Evolutionary conservation across 305 asterid genomes (phyloP).

Genomic region (Solanum chacoense): DNA sequence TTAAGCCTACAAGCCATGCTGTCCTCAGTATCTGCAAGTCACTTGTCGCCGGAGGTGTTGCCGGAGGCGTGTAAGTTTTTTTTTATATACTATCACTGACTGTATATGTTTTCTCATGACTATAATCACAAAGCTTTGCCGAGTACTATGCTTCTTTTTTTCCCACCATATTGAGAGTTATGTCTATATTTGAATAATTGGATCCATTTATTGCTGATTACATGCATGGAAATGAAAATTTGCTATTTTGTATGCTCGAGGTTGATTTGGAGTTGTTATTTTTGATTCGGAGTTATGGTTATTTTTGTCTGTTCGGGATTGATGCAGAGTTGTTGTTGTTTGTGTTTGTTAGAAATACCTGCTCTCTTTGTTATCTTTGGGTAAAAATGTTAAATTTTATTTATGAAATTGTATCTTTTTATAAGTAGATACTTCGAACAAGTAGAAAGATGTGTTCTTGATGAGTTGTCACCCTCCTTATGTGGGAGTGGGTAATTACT

Average conservation of each 20-base stretch:
- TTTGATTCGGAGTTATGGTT: not conserved
- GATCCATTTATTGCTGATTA: not conserved
- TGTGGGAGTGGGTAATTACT: not conserved
- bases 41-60: constrained; percentile 81
- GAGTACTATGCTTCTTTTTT: not conserved
- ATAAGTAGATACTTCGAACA: not conserved
- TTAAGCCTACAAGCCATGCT: constrained; percentile 56
- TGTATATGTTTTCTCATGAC: not conserved
- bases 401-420: not conserved
- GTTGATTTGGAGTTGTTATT: not conserved
- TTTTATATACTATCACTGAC: not conserved
- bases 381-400: not conserved
- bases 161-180: not conserved
- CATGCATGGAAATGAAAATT: not conserved
- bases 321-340: not conserved
- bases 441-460: not conserved
- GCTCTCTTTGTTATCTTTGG: not conserved
- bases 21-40: constrained; percentile 72
- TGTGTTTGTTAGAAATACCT: not conserved
- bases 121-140: not conserved
- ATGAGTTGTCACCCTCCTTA: not conserved
- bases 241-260: not conserved
- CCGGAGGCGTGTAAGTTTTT: constrained; percentile 80
- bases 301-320: not conserved
- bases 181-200: not conserved